Evolutionary conservation across 1,284 basidiomycete genomes (phyloP), one percentile per base, ranked within the genome.

Genomic region (Boletus sp.): DNA sequence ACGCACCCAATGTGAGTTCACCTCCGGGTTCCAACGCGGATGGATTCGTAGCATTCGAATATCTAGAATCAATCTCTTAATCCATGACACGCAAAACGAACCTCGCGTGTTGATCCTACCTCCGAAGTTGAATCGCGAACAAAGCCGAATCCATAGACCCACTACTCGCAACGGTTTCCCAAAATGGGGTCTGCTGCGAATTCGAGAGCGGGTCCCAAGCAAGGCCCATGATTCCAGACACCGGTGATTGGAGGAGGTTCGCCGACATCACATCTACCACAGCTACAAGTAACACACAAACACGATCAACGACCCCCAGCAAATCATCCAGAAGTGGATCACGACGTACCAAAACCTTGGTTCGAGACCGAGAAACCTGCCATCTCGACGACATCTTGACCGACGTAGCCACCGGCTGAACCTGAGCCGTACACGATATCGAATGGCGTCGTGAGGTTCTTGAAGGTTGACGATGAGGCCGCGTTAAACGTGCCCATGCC

Each of bases 141-240:
- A 77, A 55, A 7, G 76, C 69, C 7, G 65, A 65, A 49, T 72
- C 67, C 60, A 80, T 67, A 1, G 68, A 63, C 37, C 68, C 68
- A 37, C 72, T 74, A 37, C 74, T 64, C 13, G 72, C 76, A 3
- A 83, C 70, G 1, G 74, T 73, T 63, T 83, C 72, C 77, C 78
- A 80, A 59, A 81, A 74, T 3, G 80, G 80, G 44, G 65, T 76
- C 12, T 74, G 65, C n/a, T 63, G 55, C 15, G 71, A 71, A 2
- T 56, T 39, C 3, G 76, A 56, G 15, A 73, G 63, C 54, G 68
- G 3, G 56, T 55, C 18, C 70, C 70, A 71, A 20, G 51, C 70
- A 35, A 71, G 47, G 2, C 70, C 70, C 20, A 74, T 24, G 4
- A 74, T 49, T 13, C 70, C 73, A 29, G 70, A 71, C n/a, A 63